Conservation (phyloP, 495 filamentous ascomycete species). For the Neurospora hispaniola region DNA sequence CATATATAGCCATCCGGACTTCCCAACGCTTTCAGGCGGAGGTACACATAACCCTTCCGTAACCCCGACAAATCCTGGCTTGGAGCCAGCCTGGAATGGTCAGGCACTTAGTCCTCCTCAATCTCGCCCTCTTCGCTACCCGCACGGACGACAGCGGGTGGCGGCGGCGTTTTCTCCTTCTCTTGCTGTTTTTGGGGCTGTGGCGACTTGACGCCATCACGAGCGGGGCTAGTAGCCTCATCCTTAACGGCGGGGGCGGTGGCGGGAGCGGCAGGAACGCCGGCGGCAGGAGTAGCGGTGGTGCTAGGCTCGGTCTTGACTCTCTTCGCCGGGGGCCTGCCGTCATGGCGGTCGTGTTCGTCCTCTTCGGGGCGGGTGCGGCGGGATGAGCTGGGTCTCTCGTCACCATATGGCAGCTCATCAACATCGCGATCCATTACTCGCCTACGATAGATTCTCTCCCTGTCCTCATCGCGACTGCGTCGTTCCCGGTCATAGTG, state of each 20-base stretch:
- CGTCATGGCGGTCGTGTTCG: constrained; percentile 54
- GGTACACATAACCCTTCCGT: background rate
- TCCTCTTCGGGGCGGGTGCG: constrained; percentile 69
- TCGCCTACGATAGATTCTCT: constrained; percentile 71
- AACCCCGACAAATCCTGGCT: background rate
- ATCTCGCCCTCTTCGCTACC: constrained; percentile 98
- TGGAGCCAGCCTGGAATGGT: background rate
- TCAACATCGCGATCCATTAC: constrained; percentile 67
- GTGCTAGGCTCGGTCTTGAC: constrained; percentile 9
- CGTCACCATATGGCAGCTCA: constrained; percentile 83
- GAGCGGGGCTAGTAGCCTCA: constrained; percentile 4
- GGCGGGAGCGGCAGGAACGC: background rate
- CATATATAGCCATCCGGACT: background rate
- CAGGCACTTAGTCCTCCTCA: constrained; percentile 62
- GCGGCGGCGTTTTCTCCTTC: constrained; percentile 50
- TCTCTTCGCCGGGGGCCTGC: constrained; percentile 43
- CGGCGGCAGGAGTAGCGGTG: background rate
- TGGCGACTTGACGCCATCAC: constrained; percentile 48
- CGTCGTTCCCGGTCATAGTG: constrained; percentile 60
- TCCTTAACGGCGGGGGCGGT: background rate
- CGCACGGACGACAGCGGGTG: constrained; percentile 45
- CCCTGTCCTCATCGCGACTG: constrained; percentile 74
- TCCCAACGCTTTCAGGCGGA: background rate
- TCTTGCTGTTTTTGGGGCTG: constrained; percentile 40
- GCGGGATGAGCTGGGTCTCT: constrained; percentile 49